Evolutionary conservation across 306 rosid genomes (phyloP), one percentile per base, ranked within the genome.

Genomic region (Vachellia pachyceras): DNA sequence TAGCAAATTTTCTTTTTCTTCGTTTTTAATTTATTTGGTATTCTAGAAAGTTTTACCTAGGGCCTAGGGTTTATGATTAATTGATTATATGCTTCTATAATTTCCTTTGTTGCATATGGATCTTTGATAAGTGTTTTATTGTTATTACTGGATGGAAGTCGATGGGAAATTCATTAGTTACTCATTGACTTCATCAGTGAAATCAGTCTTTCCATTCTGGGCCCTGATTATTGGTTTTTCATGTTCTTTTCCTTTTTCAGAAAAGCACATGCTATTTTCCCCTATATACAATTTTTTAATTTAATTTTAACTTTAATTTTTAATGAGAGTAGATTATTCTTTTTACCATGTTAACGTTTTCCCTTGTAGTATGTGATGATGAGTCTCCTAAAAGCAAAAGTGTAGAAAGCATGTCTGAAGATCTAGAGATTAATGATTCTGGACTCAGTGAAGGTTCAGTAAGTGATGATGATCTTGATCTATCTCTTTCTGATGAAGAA

Each of bases 401-500:
- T 50, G 45, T 47, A 70, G 85, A 63, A 70, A 81, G 84, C 52
- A 45, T 77, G 58, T 42, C 6, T 40, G 82, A 86, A 75, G 85
- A 84, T 71, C 58, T 36, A 15, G 72, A 77, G 49, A 52, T 60
- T 57, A 73, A 33, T 82, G 88, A 71, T 74, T 73, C 69, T 72
- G 84, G 76, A 55, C 73, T 64, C 49, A 55, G 55, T 72, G 86
- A 86, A 81, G 87, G 79, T 64, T 75, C 69, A 83, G 93, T 86
- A 82, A 84, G 76, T 73, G 97, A 88, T 73, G 87, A 77, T 58
- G 89, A 83, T 11, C 67, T 23, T 37, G 92, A 83, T 67, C 40
- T 72, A 83, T 90, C 92, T 67, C 79, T n/a, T 69, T 86, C 86
- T 7, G 90, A 88, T 85, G 86, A 82, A 67, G 96, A 92, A 69